Evolutionary conservation across 1,284 basidiomycete species (phyloP).

Genomic region (Ceratobasidium theobromae): DNA sequence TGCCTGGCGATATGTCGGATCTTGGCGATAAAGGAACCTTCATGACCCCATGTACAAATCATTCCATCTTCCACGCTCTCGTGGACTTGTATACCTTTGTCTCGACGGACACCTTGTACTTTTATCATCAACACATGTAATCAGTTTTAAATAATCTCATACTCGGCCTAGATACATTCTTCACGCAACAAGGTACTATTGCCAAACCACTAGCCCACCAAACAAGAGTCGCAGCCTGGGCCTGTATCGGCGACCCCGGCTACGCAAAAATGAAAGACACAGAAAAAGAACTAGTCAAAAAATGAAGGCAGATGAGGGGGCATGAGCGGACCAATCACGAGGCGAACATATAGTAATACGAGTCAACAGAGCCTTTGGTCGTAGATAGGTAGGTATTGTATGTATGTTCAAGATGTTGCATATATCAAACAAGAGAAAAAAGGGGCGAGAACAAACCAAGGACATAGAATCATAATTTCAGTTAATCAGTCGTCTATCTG

Average conservation of each 20-base stretch:
- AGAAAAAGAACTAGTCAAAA: background rate
- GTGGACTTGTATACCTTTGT: too few relatives aligned
- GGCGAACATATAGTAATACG: background rate
- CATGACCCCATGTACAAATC: too few relatives aligned
- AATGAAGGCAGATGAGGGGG: background rate
- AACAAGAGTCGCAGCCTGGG: constrained; percentile 2
- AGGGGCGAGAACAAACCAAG: background rate
- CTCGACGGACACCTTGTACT: background rate
- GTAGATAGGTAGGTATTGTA: background rate
- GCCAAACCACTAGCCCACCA: constrained; percentile 1
- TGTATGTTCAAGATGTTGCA: constrained; percentile 15
- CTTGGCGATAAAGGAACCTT: too few relatives aligned
- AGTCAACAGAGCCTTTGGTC: background rate
- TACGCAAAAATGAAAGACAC: background rate
- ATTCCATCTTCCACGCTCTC: too few relatives aligned
- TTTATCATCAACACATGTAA: too few relatives aligned
- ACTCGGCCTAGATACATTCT: too few relatives aligned
- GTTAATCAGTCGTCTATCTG: background rate
- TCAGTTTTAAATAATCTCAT: too few relatives aligned
- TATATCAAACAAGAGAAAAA: background rate
- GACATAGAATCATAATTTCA: background rate
- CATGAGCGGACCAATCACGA: background rate
- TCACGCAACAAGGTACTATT: background rate
- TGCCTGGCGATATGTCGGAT: too few relatives aligned
- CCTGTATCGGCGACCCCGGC: constrained; percentile 21